phyloP scores from a whole-genome alignment of 164 flowering plant genomes.

The Aristolochia contorta region DNA sequence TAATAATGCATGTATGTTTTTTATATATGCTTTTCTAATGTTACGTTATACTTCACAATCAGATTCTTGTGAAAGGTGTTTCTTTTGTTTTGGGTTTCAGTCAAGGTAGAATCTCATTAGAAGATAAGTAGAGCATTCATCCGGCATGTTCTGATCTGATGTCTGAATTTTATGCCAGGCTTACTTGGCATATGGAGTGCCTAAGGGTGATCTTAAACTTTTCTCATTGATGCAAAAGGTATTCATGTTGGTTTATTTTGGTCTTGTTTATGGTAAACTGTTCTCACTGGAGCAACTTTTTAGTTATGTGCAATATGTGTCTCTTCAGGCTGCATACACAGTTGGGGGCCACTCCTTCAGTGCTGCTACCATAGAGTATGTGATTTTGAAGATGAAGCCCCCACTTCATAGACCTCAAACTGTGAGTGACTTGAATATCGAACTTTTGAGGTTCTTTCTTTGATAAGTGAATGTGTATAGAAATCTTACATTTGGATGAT shows the following conservation, averaged over 20 bases:
- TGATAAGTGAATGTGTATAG: background rate
- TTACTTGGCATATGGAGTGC: constrained; percentile 81
- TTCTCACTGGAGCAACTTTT: no score
- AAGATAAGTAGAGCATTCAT: background rate
- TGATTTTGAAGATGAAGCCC: constrained; percentile 70
- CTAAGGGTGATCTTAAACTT: constrained; percentile 59
- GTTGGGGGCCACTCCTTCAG: constrained; percentile 68
- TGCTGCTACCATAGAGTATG: constrained; percentile 69
- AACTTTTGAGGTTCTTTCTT: background rate
- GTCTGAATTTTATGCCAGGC: constrained; percentile 33
- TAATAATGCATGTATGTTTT: constrained; percentile 71
- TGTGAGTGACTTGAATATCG: constrained; percentile 24
- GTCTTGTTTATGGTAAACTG: background rate
- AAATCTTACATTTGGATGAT: background rate
- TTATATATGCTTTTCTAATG: background rate
- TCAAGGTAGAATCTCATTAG: background rate
- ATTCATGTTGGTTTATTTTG: background rate
- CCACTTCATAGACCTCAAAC: constrained; percentile 73
- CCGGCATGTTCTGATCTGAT: background rate
- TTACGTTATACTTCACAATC: no score
- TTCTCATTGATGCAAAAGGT: constrained; percentile 86
- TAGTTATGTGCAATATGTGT: background rate
- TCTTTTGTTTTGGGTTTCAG: no score
- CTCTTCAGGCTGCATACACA: constrained; percentile 65
- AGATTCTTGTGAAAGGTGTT: no score